Evolutionary conservation across 352 stramenopile species (phyloP).

Genomic region (Globisporangium paddicum): DNA sequence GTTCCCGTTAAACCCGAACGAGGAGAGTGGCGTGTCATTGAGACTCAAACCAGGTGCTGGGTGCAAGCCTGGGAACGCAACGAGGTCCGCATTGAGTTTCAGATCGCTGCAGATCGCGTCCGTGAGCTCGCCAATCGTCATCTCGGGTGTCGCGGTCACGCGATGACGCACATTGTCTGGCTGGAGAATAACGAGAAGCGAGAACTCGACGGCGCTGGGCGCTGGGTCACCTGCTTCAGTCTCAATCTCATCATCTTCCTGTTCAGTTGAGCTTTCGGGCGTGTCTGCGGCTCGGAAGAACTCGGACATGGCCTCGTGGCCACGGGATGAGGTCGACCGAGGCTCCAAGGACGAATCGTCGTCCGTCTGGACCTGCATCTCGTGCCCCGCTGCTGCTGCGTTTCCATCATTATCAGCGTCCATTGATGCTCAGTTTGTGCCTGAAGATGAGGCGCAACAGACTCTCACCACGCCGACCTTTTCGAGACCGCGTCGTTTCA

Average conservation of each 20-base stretch:
- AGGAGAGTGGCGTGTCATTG: slow-evolving; percentile 30
- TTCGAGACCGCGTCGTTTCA: background rate
- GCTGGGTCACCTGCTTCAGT: slow-evolving; percentile 2
- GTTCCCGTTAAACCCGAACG: slow-evolving; percentile 26
- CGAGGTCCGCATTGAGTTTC: slow-evolving; percentile 43
- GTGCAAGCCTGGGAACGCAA: slow-evolving; percentile 57
- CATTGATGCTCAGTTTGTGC: slow-evolving; percentile 1
- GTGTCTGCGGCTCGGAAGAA: slow-evolving; percentile 23
- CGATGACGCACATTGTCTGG: slow-evolving; percentile 72
- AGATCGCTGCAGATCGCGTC: slow-evolving; percentile 57
- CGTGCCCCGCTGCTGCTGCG: background rate
- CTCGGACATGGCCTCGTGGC: slow-evolving; percentile 23
- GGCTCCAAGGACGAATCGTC: slow-evolving; percentile 1
- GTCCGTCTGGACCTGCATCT: slow-evolving; percentile 12
- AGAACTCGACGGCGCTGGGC: slow-evolving; percentile 28
- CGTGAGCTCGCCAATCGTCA: slow-evolving; percentile 46
- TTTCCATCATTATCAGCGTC: background rate
- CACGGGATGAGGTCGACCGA: background rate
- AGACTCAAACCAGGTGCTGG: slow-evolving; percentile 26
- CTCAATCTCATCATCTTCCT: slow-evolving; percentile 1
- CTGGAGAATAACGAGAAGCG: slow-evolving; percentile 63
- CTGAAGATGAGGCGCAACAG: slow-evolving; percentile 25
- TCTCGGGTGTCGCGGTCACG: slow-evolving; percentile 45
- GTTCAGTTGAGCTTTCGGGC: slow-evolving; percentile 1
- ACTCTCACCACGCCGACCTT: background rate